Base-by-base conservation (phyloP, 148 eudicot species). In the Rhododendron kiyosumense region DNA sequence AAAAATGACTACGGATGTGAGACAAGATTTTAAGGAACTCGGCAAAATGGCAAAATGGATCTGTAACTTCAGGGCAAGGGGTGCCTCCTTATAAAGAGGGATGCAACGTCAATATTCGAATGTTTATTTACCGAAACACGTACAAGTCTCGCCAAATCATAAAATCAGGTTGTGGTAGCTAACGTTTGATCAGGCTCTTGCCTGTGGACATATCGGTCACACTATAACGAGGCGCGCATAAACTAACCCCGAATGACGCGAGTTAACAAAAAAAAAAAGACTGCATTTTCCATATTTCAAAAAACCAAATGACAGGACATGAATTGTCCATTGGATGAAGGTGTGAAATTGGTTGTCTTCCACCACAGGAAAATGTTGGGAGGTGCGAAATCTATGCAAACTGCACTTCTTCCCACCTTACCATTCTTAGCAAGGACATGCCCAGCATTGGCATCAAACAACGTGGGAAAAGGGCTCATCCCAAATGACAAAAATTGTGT, bases 271-370 rank as follows among this genome's bases (percentile, higher is more conserved):
- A 22, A 11, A 78, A 17, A 41, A 41, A 41, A 41, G 45, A 41
- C 7, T 41, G 7, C 7, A 5, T 41, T 41, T 80, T 78, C 7
- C 61, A 46, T 46, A 46, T 46, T 46, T 46, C 83, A 63, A 80
- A 41, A 41, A 41, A 41, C 43, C 43, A 41, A 41, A 41, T 41
- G 43, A 41, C 43, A 41, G 43, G 43, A 41, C 43, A 41, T 11
- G 65, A 54, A 81, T 7, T n/a, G 4, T 46, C 67, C 5, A 57
- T 57, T 81, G 69, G 69, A 57, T 81, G 2, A 81, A 81, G 43
- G 83, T 36, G 74, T 61, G 24, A 63, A 32, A 65, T 82, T 61
- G 52, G 83, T 41, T 83, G 85, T 83, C 41, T 67, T 83, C 85
- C 85, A 83, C 77, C 77, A 61, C 15, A 69, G 59, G 10, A 41